Evolutionary conservation across 2,329 filamentous ascomycete species (phyloP).

Genomic region (Tolypocladium paradoxum): DNA sequence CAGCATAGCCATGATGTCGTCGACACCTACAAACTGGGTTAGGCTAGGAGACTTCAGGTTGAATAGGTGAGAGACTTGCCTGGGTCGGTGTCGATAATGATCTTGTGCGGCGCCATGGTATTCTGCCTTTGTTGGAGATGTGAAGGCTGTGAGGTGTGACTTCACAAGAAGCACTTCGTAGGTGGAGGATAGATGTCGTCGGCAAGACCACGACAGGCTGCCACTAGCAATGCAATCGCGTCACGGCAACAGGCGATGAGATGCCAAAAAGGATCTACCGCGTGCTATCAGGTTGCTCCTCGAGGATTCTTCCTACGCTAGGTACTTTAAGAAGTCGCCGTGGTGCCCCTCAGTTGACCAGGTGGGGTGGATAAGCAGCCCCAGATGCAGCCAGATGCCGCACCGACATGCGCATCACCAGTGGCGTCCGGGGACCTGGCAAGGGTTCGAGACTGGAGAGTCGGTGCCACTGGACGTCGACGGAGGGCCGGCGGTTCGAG

Average conservation of each 20-base stretch:
- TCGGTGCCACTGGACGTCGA: not conserved
- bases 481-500: not conserved
- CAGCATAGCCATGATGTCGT: constrained; percentile 83
- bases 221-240: not conserved
- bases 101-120: constrained; percentile 56
- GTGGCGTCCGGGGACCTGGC: not conserved
- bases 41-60: not conserved
- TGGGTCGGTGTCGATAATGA: constrained; percentile 96
- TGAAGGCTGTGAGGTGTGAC: not conserved
- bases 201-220: not conserved
- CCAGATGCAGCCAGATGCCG: not conserved
- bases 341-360: not conserved
- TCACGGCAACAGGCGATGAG: not conserved
- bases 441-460: not conserved
- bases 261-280: not conserved
- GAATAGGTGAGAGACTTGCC: constrained; percentile 32
- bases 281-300: not conserved
- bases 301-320: not conserved
- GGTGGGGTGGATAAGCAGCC: not conserved
- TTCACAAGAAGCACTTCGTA: not conserved
- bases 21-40: constrained; percentile 46
- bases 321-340: not conserved
- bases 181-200: not conserved
- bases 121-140: not conserved
- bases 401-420: not conserved